Evolutionary conservation across 306 rosid genomes (phyloP).

Genomic region (Hippophae gyantsensis): DNA sequence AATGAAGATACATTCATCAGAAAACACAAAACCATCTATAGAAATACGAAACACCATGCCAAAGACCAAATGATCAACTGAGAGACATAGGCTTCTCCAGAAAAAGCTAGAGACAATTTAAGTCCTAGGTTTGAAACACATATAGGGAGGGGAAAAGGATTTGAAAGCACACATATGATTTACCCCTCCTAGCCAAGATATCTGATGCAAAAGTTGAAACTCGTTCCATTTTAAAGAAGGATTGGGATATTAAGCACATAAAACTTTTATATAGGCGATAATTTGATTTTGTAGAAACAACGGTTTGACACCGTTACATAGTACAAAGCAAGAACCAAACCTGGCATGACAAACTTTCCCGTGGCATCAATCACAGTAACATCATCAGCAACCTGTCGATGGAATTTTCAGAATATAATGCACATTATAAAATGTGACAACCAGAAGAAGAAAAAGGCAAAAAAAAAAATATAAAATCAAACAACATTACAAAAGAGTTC

Average conservation of each 20-base stretch:
- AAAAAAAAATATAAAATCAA: background rate
- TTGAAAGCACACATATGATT: too few species aligned
- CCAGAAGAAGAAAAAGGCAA: background rate
- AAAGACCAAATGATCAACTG: background rate
- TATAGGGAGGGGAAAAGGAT: background rate
- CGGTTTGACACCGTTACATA: background rate
- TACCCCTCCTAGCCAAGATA: background rate
- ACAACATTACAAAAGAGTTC: too few species aligned
- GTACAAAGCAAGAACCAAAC: constrained; percentile 26
- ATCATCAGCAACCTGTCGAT: constrained; percentile 64
- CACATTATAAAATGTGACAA: constrained; percentile 5
- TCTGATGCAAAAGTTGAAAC: too few species aligned
- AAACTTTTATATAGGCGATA: too few species aligned
- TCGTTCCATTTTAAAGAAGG: too few species aligned
- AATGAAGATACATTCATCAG: background rate
- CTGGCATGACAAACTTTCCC: constrained; percentile 96
- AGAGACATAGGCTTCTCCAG: background rate
- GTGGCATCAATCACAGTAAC: constrained; percentile 78
- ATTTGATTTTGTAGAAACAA: too few species aligned
- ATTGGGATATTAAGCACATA: too few species aligned
- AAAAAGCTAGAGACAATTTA: background rate
- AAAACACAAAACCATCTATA: too few species aligned
- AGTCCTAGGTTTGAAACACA: background rate
- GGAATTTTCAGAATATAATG: constrained; percentile 18
- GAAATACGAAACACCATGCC: too few species aligned